phyloP scores from a whole-genome alignment of 2,329 filamentous ascomycete genomes.

The Huntiella bhutanensis region DNA sequence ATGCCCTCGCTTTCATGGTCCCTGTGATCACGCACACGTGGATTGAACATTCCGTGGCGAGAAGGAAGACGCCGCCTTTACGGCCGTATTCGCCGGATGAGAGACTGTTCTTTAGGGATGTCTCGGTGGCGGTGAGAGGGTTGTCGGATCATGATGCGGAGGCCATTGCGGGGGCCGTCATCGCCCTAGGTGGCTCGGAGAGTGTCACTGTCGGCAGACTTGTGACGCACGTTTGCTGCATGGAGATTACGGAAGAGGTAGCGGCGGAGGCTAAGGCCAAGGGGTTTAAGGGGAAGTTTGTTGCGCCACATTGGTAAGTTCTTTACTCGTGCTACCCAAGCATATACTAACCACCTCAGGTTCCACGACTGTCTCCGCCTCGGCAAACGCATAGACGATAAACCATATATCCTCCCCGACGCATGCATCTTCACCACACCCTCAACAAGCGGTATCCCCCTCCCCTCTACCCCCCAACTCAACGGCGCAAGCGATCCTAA shows the following conservation, averaged over 20 bases:
- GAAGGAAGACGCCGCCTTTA: slow-evolving; percentile 53
- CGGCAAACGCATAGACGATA: slow-evolving; percentile 75
- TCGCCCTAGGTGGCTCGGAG: slow-evolving; percentile 77
- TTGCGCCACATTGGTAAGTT: slow-evolving; percentile 74
- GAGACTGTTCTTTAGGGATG: slow-evolving; percentile 70
- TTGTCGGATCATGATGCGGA: slow-evolving; percentile 77
- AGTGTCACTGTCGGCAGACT: slow-evolving; percentile 49
- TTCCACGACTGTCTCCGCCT: slow-evolving; percentile 94
- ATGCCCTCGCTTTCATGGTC: slow-evolving; percentile 57
- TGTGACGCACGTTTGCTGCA: slow-evolving; percentile 77
- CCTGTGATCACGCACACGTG: slow-evolving; percentile 70
- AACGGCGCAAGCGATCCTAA: slow-evolving; percentile 42
- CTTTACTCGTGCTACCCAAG: not conserved
- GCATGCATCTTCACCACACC: slow-evolving; percentile 56
- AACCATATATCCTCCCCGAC: slow-evolving; percentile 68
- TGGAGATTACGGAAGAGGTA: slow-evolving; percentile 57
- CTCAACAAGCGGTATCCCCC: slow-evolving; percentile 35
- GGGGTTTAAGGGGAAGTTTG: slow-evolving; percentile 55
- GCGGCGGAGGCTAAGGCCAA: slow-evolving; percentile 44
- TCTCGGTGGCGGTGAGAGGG: slow-evolving; percentile 65
- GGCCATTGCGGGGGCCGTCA: slow-evolving; percentile 71
- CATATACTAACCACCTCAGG: slow-evolving; percentile 27
- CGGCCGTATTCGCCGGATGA: slow-evolving; percentile 83
- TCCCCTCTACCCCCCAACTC: slow-evolving; percentile 40
- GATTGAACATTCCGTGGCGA: slow-evolving; percentile 52